Percentiles rank a stretch among this genome's conserved stretches.
phyloP scores from a whole-genome alignment of 1,139 yeast species.

The Nematodospora anomalae region DNA sequence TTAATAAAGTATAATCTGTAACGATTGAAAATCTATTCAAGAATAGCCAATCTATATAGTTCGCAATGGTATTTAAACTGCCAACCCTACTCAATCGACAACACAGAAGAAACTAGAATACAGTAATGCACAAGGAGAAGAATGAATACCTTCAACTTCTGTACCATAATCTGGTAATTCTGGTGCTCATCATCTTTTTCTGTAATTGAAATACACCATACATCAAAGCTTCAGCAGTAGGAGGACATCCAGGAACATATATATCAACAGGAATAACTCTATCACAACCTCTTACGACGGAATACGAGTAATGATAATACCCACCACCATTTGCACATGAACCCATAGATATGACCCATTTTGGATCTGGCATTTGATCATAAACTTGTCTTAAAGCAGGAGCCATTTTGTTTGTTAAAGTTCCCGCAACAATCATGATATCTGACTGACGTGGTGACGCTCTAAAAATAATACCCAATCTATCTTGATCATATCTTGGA shows the following conservation, averaged over 20 bases:
- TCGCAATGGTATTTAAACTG: too few relatives aligned
- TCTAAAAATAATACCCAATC: slow-evolving; percentile 90
- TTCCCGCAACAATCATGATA: slow-evolving; percentile 92
- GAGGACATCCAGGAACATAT: slow-evolving; percentile 93
- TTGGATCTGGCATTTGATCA: slow-evolving; percentile 93
- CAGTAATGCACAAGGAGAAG: neutral
- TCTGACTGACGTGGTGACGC: slow-evolving; percentile 94
- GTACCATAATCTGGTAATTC: slow-evolving; percentile 85
- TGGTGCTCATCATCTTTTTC: slow-evolving; percentile 83
- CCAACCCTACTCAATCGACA: too few relatives aligned
- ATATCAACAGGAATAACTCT: slow-evolving; percentile 86
- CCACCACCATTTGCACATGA: slow-evolving; percentile 96
- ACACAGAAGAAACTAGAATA: too few relatives aligned
- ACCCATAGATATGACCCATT: slow-evolving; percentile 91
- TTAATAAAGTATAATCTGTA: too few relatives aligned
- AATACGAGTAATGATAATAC: slow-evolving; percentile 85
- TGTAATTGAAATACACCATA: slow-evolving; percentile 88
- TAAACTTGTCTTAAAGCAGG: slow-evolving; percentile 91
- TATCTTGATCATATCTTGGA: slow-evolving; percentile 90
- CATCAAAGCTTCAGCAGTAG: slow-evolving; percentile 88
- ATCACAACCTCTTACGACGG: slow-evolving; percentile 90
- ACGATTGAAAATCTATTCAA: too few relatives aligned
- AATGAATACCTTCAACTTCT: slow-evolving; percentile 44
- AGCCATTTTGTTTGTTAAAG: slow-evolving; percentile 90
- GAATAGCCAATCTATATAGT: too few relatives aligned